A percentile compares a stretch with the other conserved stretches of the same genome.
phyloP scores from a whole-genome alignment of 768 basidiomycete genomes.

The Auricularia cornea region DNA sequence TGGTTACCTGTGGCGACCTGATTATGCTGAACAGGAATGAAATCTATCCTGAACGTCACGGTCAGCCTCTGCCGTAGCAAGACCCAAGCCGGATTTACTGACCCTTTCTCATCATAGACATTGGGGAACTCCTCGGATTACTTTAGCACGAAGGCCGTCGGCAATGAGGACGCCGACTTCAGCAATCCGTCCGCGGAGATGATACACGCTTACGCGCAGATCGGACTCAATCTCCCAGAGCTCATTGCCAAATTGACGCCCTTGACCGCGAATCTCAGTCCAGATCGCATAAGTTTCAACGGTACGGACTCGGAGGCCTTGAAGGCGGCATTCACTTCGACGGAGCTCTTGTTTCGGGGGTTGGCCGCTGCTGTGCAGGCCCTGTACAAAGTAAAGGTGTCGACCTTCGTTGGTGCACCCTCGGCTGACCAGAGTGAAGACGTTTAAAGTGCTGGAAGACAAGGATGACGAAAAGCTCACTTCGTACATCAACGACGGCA shows the following conservation, averaged over 20 bases:
- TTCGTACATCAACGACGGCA: not conserved
- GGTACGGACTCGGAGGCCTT: too few relatives aligned
- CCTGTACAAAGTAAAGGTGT: not conserved
- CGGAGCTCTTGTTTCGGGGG: not conserved
- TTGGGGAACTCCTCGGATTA: not conserved
- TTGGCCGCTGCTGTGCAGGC: not conserved
- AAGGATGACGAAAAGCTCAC: not conserved
- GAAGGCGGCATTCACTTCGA: not conserved
- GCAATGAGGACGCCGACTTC: too few relatives aligned
- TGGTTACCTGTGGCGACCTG: too few relatives aligned
- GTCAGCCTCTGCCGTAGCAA: not conserved
- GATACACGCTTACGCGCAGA: not conserved
- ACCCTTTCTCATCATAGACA: too few relatives aligned
- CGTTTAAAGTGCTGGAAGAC: not conserved
- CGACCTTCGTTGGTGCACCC: too few relatives aligned
- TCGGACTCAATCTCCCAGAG: not conserved
- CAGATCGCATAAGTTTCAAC: too few relatives aligned
- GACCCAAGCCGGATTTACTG: too few relatives aligned
- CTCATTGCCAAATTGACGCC: not conserved
- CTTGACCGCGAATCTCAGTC: too few relatives aligned
- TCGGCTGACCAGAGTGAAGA: too few relatives aligned
- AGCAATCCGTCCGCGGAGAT: not conserved
- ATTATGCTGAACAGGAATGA: not conserved
- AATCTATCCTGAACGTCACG: not conserved
- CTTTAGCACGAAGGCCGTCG: not conserved